A percentile compares a stretch with the other conserved stretches of the same genome.
phyloP scores from a whole-genome alignment of 2,329 filamentous ascomycete genomes.

The Cladophialophora bantiana region DNA sequence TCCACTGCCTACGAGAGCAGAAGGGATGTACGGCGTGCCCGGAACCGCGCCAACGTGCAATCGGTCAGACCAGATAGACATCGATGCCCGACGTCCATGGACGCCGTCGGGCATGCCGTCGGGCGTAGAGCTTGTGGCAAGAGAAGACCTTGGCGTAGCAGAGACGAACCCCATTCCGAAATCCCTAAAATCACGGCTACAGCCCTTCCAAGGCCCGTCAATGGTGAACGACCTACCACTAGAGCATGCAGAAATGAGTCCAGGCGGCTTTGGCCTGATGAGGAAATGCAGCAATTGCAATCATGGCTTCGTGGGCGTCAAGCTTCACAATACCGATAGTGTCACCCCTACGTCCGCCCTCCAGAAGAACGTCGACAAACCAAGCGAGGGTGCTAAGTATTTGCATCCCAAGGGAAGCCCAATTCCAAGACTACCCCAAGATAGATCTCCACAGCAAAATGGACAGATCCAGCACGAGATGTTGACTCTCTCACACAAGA shows the following conservation, averaged over 20 bases:
- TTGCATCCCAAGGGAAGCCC: slow-evolving; percentile 28
- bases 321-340: slow-evolving; percentile 32
- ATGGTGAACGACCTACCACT: neutral
- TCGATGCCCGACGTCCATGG: neutral
- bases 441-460: neutral
- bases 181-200: slow-evolving; percentile 23
- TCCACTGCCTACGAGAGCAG: slow-evolving; percentile 26
- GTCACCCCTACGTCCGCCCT: slow-evolving; percentile 32
- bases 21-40: slow-evolving; percentile 31
- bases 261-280: slow-evolving; percentile 29
- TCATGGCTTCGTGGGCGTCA: slow-evolving; percentile 35
- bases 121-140: slow-evolving; percentile 1
- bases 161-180: slow-evolving; percentile 22
- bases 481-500: neutral
- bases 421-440: slow-evolving; percentile 28
- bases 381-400: slow-evolving; percentile 18
- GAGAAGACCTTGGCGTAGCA: neutral
- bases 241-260: slow-evolving; percentile 15
- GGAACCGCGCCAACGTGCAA: slow-evolving; percentile 19
- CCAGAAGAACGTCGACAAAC: slow-evolving; percentile 24
- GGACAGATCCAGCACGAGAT: neutral
- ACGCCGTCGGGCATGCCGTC: neutral
- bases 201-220: neutral
- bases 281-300: slow-evolving; percentile 39
- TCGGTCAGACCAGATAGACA: slow-evolving; percentile 7